Conservation (phyloP, 2,329 filamentous ascomycete genomes). For the Atkinsonella hypoxylon region DNA sequence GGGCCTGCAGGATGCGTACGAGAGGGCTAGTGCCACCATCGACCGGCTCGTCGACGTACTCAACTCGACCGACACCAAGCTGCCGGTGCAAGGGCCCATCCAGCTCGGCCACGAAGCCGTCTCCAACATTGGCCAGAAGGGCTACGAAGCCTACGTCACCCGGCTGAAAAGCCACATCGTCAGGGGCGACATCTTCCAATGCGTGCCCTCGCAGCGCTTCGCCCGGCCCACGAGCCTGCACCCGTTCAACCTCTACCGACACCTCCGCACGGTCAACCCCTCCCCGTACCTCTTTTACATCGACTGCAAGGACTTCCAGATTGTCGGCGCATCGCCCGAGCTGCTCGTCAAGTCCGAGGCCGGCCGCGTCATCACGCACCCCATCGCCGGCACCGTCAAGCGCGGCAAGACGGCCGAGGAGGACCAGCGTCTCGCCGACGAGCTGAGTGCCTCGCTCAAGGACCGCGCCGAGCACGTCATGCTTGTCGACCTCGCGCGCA, state of each 20-base stretch:
- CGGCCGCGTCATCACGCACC: conserved; percentile 85
- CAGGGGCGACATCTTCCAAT: conserved; percentile 91
- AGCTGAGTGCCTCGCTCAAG: conserved; percentile 71
- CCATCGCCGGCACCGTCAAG: conserved; percentile 91
- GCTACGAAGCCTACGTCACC: conserved; percentile 85
- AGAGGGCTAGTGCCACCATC: conserved; percentile 51
- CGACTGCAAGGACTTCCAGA: conserved; percentile 82
- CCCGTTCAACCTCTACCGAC: conserved; percentile 96
- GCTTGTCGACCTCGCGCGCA: conserved; percentile 90
- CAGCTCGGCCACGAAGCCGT: conserved; percentile 64
- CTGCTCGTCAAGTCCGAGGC: conserved; percentile 83
- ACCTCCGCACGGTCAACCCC: conserved; percentile 92
- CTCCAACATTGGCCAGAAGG: conserved; percentile 80
- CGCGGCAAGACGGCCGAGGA: conserved; percentile 71
- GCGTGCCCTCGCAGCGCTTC: conserved; percentile 88
- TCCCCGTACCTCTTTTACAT: conserved; percentile 97
- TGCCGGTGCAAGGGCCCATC: conserved; percentile 68
- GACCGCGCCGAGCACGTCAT: conserved; percentile 94
- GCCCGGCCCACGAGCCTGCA: conserved; percentile 81
- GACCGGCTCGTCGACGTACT: conserved; percentile 58
- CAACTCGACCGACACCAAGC: conserved; percentile 59
- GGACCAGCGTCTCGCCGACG: conserved; percentile 66
- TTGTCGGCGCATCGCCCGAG: conserved; percentile 90
- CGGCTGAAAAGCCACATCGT: conserved; percentile 82
- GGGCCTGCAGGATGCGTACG: conserved; percentile 51